Percentiles rank a stretch among this genome's conserved stretches.
phyloP scores from a whole-genome alignment of 2,329 filamentous ascomycete genomes.

The Fusarium coicis region DNA sequence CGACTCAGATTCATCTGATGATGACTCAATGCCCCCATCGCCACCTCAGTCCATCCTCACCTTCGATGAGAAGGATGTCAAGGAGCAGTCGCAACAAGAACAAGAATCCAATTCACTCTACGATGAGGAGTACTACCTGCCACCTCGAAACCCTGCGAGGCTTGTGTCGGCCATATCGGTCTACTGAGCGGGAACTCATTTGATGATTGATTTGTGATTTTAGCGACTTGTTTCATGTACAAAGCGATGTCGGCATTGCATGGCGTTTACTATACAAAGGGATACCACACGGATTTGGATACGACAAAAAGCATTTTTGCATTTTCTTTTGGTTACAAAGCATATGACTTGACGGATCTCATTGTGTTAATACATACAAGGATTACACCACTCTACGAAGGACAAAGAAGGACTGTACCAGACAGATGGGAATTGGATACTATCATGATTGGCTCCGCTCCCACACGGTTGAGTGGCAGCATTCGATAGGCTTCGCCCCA shows the following conservation, averaged over 20 bases:
- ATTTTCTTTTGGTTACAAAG: slow-evolving; percentile 23
- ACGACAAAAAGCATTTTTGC: slow-evolving; percentile 32
- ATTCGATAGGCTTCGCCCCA: slow-evolving; percentile 7
- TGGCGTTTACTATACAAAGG: slow-evolving; percentile 43
- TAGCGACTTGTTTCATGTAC: slow-evolving; percentile 40
- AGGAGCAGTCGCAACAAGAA: slow-evolving; percentile 55
- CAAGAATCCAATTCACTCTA: slow-evolving; percentile 56
- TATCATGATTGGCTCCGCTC: slow-evolving; percentile 37
- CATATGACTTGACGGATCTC: slow-evolving; percentile 23
- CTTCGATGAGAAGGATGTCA: slow-evolving; percentile 68
- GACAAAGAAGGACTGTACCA: slow-evolving; percentile 30
- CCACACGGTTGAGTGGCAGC: slow-evolving; percentile 43
- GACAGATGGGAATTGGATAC: slow-evolving; percentile 29
- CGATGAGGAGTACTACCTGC: slow-evolving; percentile 65
- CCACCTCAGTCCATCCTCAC: slow-evolving; percentile 68
- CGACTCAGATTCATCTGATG: slow-evolving; percentile 75
- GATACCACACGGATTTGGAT: slow-evolving; percentile 46
- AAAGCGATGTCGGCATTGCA: slow-evolving; percentile 46
- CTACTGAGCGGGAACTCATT: slow-evolving; percentile 55
- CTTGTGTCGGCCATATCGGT: slow-evolving; percentile 67
- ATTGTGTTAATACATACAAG: slow-evolving; percentile 33
- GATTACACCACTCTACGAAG: slow-evolving; percentile 38
- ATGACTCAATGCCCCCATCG: slow-evolving; percentile 82
- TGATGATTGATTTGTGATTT: slow-evolving; percentile 37
- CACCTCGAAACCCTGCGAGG: slow-evolving; percentile 61